These are phyloP conservation scores for Rhizopus delemar DNA, from an alignment of 371 early-diverging fungal genomes.

Conservation along the genomic window DNA sequence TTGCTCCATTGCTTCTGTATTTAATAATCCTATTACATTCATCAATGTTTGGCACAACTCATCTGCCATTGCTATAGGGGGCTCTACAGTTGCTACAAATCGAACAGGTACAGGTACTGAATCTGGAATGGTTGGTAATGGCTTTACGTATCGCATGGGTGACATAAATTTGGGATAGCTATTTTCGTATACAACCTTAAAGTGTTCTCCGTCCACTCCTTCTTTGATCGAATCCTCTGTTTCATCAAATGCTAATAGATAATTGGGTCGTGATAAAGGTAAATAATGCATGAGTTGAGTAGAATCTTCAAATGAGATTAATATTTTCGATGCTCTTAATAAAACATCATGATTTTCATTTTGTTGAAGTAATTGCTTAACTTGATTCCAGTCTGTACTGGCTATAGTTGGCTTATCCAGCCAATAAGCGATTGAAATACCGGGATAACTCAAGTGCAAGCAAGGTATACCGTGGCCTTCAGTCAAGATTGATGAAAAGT, in stretches of 20 bases:
- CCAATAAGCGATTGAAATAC: conserved; percentile 60
- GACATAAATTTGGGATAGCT: conserved; percentile 28
- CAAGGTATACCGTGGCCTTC: conserved; percentile 62
- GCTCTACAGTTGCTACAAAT: conserved; percentile 43
- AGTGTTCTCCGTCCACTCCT: conserved; percentile 32
- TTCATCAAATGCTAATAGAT: conserved; percentile 36
- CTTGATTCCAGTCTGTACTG: conserved; percentile 44
- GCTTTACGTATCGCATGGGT: conserved; percentile 38
- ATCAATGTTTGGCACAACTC: conserved; percentile 33
- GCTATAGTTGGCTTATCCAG: conserved; percentile 37
- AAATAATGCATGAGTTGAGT: conserved; percentile 27
- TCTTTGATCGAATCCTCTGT: conserved; percentile 30
- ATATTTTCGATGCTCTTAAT: conserved; percentile 21
- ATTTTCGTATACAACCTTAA: conserved; percentile 34
- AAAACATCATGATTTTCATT: conserved; percentile 20
- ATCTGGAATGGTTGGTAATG: conserved; percentile 26
- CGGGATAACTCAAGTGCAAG: conserved; percentile 53
- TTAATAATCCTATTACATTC: conserved; percentile 29
- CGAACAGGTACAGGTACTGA: conserved; percentile 34
- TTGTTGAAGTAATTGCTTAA: conserved; percentile 17
- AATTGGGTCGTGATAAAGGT: conserved; percentile 29
- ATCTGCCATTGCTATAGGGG: conserved; percentile 41
- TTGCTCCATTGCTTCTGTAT: conserved; percentile 4
- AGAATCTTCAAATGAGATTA: conserved; percentile 44
- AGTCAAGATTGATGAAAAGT: conserved; percentile 44